Conservation (phyloP, 2,329 filamentous ascomycete species). For the Fusarium decemcellulare region DNA sequence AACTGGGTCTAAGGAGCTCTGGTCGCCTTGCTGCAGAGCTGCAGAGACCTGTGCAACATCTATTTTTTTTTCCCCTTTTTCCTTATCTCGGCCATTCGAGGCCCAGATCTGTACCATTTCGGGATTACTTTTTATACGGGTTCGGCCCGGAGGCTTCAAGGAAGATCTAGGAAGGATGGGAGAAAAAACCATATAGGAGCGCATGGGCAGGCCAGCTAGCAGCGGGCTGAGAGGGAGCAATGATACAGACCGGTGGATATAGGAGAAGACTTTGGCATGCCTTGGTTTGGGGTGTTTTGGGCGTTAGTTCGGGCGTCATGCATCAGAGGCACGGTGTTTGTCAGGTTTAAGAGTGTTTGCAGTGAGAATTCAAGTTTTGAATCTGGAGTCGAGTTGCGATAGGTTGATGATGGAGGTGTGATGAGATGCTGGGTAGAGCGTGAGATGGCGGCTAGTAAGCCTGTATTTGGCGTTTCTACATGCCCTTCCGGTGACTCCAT, state of each 20-base stretch:
- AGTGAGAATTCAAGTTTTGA: conserved; percentile 24
- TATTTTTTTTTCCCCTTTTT: conserved; percentile 25
- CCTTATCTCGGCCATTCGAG: conserved; percentile 11
- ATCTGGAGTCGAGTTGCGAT: neutral
- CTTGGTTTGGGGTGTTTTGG: conserved; percentile 44
- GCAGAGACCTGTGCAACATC: conserved; percentile 27
- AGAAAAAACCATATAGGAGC: conserved; percentile 16
- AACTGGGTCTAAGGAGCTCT: conserved; percentile 30
- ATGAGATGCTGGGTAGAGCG: neutral
- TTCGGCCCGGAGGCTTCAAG: conserved; percentile 18
- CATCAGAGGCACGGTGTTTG: conserved; percentile 48
- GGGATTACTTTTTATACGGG: conserved; percentile 18
- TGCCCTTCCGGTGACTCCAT: too few species aligned
- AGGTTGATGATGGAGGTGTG: neutral
- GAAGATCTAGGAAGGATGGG: conserved; percentile 7
- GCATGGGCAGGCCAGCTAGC: conserved; percentile 18
- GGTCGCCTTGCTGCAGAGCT: conserved; percentile 29
- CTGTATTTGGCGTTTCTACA: too few species aligned
- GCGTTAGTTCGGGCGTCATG: conserved; percentile 47
- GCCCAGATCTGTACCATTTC: conserved; percentile 21
- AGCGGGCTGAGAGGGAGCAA: conserved; percentile 21
- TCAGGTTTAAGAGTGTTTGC: conserved; percentile 36
- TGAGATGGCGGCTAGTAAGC: too few species aligned
- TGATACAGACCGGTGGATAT: conserved; percentile 31
- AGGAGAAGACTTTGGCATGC: conserved; percentile 30